phyloP scores from a whole-genome alignment of 768 basidiomycete species.

The Phaeotremella fagi region DNA sequence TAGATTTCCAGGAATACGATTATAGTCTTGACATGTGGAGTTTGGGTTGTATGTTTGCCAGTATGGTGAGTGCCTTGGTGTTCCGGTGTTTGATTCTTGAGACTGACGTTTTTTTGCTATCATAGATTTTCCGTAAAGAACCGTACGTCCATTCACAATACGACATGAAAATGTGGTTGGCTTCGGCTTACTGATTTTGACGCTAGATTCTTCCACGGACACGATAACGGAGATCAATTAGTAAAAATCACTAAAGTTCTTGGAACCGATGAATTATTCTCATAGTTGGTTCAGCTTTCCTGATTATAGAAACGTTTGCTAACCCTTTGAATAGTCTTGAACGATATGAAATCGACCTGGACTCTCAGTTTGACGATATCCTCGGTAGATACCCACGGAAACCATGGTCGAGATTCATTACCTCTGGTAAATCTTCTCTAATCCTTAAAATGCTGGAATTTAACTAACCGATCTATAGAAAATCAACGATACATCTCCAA shows the following conservation, averaged over 20 bases:
- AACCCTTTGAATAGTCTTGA: constrained; percentile 38
- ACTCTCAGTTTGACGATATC: constrained; percentile 92
- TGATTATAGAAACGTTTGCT: neutral
- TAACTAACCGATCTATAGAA: constrained; percentile 33
- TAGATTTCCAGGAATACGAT: constrained; percentile 98
- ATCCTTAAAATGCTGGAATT: neutral
- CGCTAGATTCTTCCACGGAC: constrained; percentile 85
- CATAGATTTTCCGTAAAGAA: constrained; percentile 95
- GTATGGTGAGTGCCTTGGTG: constrained; percentile 64
- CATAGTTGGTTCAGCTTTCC: constrained; percentile 55
- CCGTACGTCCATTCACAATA: constrained; percentile 51
- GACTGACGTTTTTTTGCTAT: neutral
- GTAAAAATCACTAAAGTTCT: constrained; percentile 98
- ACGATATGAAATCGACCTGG: constrained; percentile 82
- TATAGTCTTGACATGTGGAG: constrained; percentile 99
- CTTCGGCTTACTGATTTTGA: neutral
- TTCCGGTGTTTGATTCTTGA: neutral
- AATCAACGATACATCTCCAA: constrained; percentile 95
- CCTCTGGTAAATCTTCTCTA: constrained; percentile 52
- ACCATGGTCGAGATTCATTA: constrained; percentile 92
- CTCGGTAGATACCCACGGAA: constrained; percentile 91
- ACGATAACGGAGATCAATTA: constrained; percentile 97
- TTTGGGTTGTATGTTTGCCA: constrained; percentile 97
- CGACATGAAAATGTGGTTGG: neutral
- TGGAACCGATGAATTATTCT: constrained; percentile 89